Conservation (phyloP, 257 asterid genomes). For the Euphrasia confusa region DNA sequence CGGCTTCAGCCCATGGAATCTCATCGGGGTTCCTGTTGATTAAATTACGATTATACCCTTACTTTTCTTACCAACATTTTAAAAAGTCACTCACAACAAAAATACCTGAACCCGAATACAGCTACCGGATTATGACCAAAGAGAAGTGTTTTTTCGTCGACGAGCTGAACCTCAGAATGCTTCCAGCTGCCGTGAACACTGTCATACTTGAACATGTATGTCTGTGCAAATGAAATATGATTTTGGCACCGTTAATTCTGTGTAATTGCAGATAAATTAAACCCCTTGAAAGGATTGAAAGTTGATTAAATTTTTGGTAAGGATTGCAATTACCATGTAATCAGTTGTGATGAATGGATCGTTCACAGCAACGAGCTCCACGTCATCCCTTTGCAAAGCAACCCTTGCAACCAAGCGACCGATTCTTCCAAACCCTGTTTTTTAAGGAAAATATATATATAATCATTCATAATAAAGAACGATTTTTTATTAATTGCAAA, state of each 20-base stretch:
- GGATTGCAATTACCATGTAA: slow-evolving; percentile 53
- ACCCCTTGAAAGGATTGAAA: too few species aligned
- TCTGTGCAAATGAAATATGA: slow-evolving; percentile 28
- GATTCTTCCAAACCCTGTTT: slow-evolving; percentile 77
- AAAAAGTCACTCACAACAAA: neutral
- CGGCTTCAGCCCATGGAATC: slow-evolving; percentile 68
- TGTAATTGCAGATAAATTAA: neutral
- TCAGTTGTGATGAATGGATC: slow-evolving; percentile 88
- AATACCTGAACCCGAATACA: slow-evolving; percentile 61
- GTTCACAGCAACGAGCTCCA: slow-evolving; percentile 82
- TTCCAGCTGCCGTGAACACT: slow-evolving; percentile 88
- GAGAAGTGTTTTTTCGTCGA: slow-evolving; percentile 74
- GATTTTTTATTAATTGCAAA: too few species aligned
- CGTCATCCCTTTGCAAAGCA: slow-evolving; percentile 72
- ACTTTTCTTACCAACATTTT: too few species aligned
- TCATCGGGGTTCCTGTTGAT: slow-evolving; percentile 55
- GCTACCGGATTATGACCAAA: slow-evolving; percentile 62
- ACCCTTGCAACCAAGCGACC: slow-evolving; percentile 93
- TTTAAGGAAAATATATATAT: neutral
- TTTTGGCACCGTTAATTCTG: neutral
- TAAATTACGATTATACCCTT: neutral
- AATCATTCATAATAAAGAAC: neutral
- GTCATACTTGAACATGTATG: slow-evolving; percentile 91
- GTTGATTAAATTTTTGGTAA: too few species aligned
- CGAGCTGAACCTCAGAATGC: slow-evolving; percentile 58